phyloP scores from a whole-genome alignment of 2,329 filamentous ascomycete genomes.

The Colletotrichum liriopes region DNA sequence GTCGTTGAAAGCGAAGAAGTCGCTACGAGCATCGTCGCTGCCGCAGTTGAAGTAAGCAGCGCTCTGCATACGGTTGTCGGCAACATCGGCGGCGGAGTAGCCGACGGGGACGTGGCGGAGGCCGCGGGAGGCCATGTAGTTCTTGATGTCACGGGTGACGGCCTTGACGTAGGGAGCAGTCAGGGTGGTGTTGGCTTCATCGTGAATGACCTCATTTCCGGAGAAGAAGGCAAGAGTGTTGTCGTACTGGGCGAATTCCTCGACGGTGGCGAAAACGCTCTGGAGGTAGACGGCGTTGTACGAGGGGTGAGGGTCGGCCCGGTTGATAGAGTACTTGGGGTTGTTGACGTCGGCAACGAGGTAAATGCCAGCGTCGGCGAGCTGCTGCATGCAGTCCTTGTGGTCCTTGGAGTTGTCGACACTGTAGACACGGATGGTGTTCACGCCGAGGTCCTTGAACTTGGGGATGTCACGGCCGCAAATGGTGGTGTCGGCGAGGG shows the following conservation, averaged over 20 bases:
- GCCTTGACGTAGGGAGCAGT: constrained; percentile 84
- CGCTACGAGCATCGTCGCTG: constrained; percentile 84
- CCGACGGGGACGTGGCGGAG: constrained; percentile 81
- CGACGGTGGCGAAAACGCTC: constrained; percentile 89
- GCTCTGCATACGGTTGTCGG: constrained; percentile 88
- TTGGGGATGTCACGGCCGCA: constrained; percentile 86
- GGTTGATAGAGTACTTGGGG: constrained; percentile 90
- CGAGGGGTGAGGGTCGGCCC: constrained; percentile 78
- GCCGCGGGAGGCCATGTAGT: constrained; percentile 75
- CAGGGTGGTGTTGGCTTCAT: constrained; percentile 72
- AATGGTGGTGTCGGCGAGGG: constrained; percentile 77
- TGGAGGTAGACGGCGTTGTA: constrained; percentile 92
- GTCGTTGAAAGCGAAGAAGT: constrained; percentile 93
- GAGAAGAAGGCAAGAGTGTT: constrained; percentile 93
- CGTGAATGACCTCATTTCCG: constrained; percentile 86
- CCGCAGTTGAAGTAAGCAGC: constrained; percentile 96
- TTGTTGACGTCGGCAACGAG: constrained; percentile 93
- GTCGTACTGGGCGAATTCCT: constrained; percentile 85
- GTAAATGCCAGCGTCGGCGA: constrained; percentile 91
- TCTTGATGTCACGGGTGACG: constrained; percentile 82
- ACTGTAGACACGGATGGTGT: constrained; percentile 93
- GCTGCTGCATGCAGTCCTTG: constrained; percentile 85
- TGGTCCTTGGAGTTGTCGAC: constrained; percentile 87
- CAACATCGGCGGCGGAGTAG: constrained; percentile 85
- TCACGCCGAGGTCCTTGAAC: constrained; percentile 90